Evolutionary conservation across 371 early-diverging fungal species (phyloP).

Genomic region (Haplosporangium sp.): DNA sequence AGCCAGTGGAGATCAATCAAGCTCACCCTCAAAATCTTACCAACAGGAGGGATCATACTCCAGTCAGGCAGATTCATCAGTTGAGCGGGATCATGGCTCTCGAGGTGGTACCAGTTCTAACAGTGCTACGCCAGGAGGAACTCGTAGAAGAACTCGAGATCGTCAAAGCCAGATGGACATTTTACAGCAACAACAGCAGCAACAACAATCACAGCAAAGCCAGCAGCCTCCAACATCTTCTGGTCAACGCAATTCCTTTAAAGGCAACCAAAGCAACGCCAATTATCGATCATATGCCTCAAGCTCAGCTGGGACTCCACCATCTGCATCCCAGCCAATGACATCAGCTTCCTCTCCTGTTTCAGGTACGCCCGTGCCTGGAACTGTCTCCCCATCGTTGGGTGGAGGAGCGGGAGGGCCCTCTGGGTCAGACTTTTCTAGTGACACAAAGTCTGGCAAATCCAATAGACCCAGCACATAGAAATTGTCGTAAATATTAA

Average conservation of each 20-base stretch:
- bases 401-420: slow-evolving; percentile 8
- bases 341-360: slow-evolving; percentile 4
- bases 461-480: slow-evolving; percentile 1
- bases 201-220: slow-evolving; percentile 11
- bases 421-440: neutral
- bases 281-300: slow-evolving; percentile 7
- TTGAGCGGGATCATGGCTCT: slow-evolving; percentile 2
- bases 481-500: neutral
- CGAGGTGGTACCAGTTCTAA: neutral
- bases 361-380: neutral
- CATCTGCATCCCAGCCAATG: slow-evolving; percentile 10
- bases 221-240: slow-evolving; percentile 13
- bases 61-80: neutral
- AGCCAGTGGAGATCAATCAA: slow-evolving; percentile 10
- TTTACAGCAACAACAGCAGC: slow-evolving; percentile 24
- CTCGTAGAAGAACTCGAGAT: slow-evolving; percentile 40
- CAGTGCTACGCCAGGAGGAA: neutral
- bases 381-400: slow-evolving; percentile 2
- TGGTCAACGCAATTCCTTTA: slow-evolving; percentile 17
- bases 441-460: slow-evolving; percentile 13
- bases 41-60: slow-evolving; percentile 19
- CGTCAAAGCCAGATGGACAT: slow-evolving; percentile 42
- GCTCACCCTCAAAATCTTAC: neutral
- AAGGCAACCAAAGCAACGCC: slow-evolving; percentile 15
- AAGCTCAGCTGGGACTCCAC: slow-evolving; percentile 25